Evolutionary conservation across 805 yeast genomes (phyloP).

Genomic region (Starmera pachycereana): DNA sequence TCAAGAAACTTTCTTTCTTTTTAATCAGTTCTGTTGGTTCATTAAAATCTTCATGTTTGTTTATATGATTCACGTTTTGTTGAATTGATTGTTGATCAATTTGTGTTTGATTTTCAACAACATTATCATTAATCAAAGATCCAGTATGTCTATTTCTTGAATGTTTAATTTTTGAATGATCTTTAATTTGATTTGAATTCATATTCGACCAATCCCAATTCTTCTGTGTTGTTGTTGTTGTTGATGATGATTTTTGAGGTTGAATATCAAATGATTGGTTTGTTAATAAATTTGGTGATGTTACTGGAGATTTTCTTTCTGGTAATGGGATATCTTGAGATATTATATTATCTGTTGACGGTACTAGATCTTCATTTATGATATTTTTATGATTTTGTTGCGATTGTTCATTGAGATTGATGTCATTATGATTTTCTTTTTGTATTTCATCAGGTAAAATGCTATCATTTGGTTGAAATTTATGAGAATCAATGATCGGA

Average conservation of each 20-base stretch:
- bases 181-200: too few relatives aligned
- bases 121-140: conserved; percentile 10
- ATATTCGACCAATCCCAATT: not conserved
- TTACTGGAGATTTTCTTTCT: too few relatives aligned
- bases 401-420: too few relatives aligned
- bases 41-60: not conserved
- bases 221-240: not conserved
- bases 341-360: too few relatives aligned
- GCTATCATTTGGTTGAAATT: conserved; percentile 1
- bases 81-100: not conserved
- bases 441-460: too few relatives aligned
- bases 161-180: conserved; percentile 8
- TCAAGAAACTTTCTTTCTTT: not conserved
- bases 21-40: not conserved
- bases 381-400: too few relatives aligned
- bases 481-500: conserved; percentile 8
- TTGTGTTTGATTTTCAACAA: not conserved
- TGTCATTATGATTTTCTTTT: too few relatives aligned
- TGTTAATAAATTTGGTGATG: too few relatives aligned
- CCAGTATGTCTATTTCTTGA: conserved; percentile 26
- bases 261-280: conserved; percentile 3
- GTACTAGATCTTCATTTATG: too few relatives aligned
- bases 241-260: conserved; percentile 11
- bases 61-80: not conserved
- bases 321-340: too few relatives aligned